These are phyloP conservation scores for Pleurotus tuoliensis DNA, from an alignment of 768 basidiomycete genomes.

Conservation along the genomic window DNA sequence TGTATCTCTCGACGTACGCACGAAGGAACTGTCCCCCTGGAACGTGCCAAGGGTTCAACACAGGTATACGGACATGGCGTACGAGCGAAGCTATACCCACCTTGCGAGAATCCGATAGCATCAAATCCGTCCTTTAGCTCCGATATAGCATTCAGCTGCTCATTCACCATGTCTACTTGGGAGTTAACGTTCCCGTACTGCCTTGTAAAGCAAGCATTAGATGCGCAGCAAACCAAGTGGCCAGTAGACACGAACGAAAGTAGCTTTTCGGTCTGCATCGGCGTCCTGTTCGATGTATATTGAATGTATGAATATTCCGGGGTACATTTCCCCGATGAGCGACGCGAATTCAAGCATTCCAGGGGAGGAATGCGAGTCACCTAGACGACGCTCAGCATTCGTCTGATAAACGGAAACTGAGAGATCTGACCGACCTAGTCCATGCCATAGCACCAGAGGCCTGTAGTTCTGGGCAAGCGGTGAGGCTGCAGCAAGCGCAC, in stretches of 20 bases:
- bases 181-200: conserved; percentile 79
- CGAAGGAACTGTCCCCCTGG: conserved; percentile 81
- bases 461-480: conserved; percentile 21
- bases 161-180: conserved; percentile 61
- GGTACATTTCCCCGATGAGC: conserved; percentile 58
- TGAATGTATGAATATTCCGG: conserved; percentile 75
- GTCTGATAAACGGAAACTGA: not conserved
- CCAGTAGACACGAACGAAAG: conserved; percentile 55
- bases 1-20: conserved; percentile 78
- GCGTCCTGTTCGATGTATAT: conserved; percentile 61
- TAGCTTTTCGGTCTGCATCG: conserved; percentile 63
- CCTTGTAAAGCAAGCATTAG: conserved; percentile 4
- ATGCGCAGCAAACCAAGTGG: not conserved
- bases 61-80: not conserved
- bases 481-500: not conserved
- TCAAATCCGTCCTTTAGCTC: conserved; percentile 74
- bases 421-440: conserved; percentile 38
- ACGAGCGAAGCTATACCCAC: conserved; percentile 21
- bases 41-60: not conserved
- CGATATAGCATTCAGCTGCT: conserved; percentile 59
- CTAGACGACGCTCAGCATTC: conserved; percentile 21
- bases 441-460: conserved; percentile 77
- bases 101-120: conserved; percentile 88
- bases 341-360: conserved; percentile 68
- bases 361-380: conserved; percentile 72